Conservation (phyloP, 2,329 filamentous ascomycete genomes). For the Tolypocladium endophyticum region DNA sequence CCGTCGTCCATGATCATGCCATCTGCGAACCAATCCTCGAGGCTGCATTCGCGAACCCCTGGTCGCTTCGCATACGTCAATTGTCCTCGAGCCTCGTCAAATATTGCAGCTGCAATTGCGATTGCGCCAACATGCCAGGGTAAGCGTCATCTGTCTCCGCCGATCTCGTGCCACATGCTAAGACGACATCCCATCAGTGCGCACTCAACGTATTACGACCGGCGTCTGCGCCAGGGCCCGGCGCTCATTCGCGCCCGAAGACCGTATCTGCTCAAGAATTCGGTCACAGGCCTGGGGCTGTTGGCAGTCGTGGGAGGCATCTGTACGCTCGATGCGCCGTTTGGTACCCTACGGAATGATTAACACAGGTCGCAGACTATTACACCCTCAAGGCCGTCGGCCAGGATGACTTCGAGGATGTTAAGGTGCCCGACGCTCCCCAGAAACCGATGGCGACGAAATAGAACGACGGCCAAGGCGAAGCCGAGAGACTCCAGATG, state of each 20-base stretch:
- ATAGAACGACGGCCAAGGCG: background rate
- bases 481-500: background rate
- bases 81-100: background rate
- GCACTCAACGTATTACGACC: conserved; percentile 78
- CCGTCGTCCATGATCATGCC: background rate
- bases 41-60: background rate
- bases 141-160: background rate
- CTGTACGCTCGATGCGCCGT: conserved; percentile 55
- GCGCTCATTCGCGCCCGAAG: conserved; percentile 85
- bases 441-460: conserved; percentile 28
- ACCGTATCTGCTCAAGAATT: conserved; percentile 87
- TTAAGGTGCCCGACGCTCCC: conserved; percentile 73
- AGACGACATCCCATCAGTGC: conserved; percentile 23
- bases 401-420: conserved; percentile 94
- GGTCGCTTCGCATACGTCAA: background rate
- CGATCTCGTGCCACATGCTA: background rate
- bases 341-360: background rate
- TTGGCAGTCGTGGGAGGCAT: conserved; percentile 69
- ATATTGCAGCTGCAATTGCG: background rate
- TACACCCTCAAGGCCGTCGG: conserved; percentile 73
- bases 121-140: background rate
- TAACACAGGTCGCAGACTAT: conserved; percentile 29
- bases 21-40: background rate
- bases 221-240: conserved; percentile 72
- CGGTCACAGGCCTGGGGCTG: conserved; percentile 67